Evolutionary conservation across 805 yeast genomes (phyloP).

Genomic region (Clavispora fructus): DNA sequence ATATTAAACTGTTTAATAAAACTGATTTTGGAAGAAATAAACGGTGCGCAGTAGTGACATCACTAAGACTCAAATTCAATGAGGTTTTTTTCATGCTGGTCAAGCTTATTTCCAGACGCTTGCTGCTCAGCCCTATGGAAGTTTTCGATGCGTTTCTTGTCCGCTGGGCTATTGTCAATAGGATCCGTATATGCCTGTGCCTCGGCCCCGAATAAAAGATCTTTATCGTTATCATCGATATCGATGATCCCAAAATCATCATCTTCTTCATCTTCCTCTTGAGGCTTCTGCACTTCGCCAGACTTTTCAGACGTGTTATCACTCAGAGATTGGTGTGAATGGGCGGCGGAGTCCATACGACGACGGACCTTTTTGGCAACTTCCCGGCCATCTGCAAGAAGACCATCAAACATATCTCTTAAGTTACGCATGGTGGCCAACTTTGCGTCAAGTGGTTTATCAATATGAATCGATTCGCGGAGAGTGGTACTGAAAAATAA

Average conservation of each 20-base stretch:
- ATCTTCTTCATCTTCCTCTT: conserved; percentile 39
- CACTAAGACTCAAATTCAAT: conserved; percentile 41
- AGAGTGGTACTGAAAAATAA: conserved; percentile 69
- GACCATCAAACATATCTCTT: conserved; percentile 84
- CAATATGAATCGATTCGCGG: conserved; percentile 62
- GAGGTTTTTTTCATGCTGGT: conserved; percentile 20
- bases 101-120: conserved; percentile 5
- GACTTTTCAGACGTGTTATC: conserved; percentile 17
- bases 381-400: conserved; percentile 86
- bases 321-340: conserved; percentile 16
- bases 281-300: conserved; percentile 5
- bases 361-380: conserved; percentile 87
- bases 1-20: neutral
- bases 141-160: conserved; percentile 13
- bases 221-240: conserved; percentile 41
- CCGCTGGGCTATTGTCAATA: conserved; percentile 8
- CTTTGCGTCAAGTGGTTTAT: conserved; percentile 44
- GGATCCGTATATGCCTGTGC: conserved; percentile 35
- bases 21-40: neutral
- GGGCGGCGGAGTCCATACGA: conserved; percentile 73
- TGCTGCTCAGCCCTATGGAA: conserved; percentile 22
- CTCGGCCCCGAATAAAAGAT: conserved; percentile 46
- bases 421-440: conserved; percentile 53
- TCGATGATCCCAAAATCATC: conserved; percentile 39
- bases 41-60: neutral